Evolutionary conservation across 495 filamentous ascomycete species (phyloP).

Genomic region (Hypomontagnella monticulosa): DNA sequence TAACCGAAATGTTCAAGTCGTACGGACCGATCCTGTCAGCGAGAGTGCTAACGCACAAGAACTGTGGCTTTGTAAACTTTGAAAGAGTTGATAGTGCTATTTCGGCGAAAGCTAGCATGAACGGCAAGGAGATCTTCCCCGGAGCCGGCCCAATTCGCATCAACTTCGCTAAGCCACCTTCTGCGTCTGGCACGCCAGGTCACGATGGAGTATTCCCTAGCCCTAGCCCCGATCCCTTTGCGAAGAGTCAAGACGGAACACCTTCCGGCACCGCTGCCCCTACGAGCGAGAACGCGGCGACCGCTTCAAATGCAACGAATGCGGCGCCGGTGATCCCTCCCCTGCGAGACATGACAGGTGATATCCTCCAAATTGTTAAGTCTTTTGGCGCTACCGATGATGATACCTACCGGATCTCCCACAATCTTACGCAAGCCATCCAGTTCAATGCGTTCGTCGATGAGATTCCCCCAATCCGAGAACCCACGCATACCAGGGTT

Average conservation of each 20-base stretch:
- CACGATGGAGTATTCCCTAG: constrained; percentile 85
- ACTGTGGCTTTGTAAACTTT: constrained; percentile 98
- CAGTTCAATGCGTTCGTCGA: constrained; percentile 73
- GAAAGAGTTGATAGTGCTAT: constrained; percentile 89
- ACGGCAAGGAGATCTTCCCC: constrained; percentile 98
- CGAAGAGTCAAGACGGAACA: constrained; percentile 61
- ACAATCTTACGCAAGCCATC: constrained; percentile 79
- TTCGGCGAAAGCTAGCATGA: constrained; percentile 83
- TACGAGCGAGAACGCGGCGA: constrained; percentile 40
- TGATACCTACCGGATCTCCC: constrained; percentile 75
- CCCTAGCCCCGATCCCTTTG: constrained; percentile 88
- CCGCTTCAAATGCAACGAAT: constrained; percentile 53
- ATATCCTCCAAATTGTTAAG: constrained; percentile 86
- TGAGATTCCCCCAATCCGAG: constrained; percentile 89
- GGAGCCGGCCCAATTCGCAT: constrained; percentile 94
- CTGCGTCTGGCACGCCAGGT: constrained; percentile 84
- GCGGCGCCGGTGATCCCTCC: constrained; percentile 72
- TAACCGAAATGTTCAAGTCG: constrained; percentile 90
- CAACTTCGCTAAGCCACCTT: constrained; percentile 96
- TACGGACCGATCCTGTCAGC: constrained; percentile 93
- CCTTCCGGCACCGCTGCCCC: constrained; percentile 58
- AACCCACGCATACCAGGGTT: constrained; percentile 88
- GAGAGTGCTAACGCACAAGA: constrained; percentile 96
- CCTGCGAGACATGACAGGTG: constrained; percentile 76
- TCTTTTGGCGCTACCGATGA: constrained; percentile 90